Evolutionary conservation across 495 filamentous ascomycete species (phyloP).

Genomic region (Hyaloscypha finlandica): DNA sequence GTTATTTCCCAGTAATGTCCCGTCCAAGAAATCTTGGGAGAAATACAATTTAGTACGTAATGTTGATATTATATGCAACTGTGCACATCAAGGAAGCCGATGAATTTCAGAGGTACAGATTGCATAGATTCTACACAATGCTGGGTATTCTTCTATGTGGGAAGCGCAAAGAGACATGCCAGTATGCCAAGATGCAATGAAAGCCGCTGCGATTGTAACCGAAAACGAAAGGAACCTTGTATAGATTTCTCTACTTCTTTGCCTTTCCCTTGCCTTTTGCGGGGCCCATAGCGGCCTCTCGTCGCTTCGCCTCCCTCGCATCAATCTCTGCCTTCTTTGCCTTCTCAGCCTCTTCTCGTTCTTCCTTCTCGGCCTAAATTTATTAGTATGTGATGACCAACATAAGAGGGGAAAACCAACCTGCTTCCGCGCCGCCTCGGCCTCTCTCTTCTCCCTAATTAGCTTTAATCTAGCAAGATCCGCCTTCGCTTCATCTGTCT

Average conservation of each 20-base stretch:
- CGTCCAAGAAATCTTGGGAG: not conserved
- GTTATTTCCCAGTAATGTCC: not conserved
- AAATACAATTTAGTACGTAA: not conserved
- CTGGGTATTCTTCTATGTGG: constrained; percentile 20
- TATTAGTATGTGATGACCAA: constrained; percentile 6
- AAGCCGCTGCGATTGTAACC: not conserved
- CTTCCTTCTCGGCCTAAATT: constrained; percentile 67
- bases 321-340: constrained; percentile 51
- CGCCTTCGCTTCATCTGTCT: constrained; percentile 94
- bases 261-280: constrained; percentile 27
- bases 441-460: constrained; percentile 83
- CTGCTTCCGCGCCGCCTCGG: constrained; percentile 66
- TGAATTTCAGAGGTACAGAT: constrained; percentile 1
- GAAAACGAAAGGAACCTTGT: not conserved
- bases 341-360: constrained; percentile 62
- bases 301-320: constrained; percentile 36
- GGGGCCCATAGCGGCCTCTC: constrained; percentile 33
- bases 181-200: constrained; percentile 5
- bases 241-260: constrained; percentile 6
- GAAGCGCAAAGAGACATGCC: not conserved
- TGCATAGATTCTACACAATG: constrained; percentile 7
- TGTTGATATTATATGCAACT: not conserved
- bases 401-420: constrained; percentile 35
- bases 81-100: not conserved
- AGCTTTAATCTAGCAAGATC: constrained; percentile 81